Evolutionary conservation across 805 yeast genomes (phyloP).

Genomic region (Candida maris): DNA sequence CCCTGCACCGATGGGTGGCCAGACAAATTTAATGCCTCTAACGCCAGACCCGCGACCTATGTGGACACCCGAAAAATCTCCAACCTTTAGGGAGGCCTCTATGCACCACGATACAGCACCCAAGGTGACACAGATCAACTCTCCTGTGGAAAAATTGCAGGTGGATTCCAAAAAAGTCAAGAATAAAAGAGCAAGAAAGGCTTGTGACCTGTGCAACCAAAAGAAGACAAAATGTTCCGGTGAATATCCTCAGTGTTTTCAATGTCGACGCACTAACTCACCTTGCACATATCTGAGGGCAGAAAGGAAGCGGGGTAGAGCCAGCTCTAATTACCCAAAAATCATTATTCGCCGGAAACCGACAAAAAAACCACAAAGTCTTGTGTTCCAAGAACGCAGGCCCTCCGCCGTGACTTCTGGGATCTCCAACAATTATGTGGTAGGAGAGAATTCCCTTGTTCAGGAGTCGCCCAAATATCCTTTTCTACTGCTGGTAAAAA

Average conservation of each 20-base stretch:
- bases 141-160: no score
- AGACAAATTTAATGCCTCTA: no score
- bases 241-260: constrained; percentile 37
- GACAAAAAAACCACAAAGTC: constrained; percentile 14
- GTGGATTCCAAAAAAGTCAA: constrained; percentile 9
- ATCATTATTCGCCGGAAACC: constrained; percentile 24
- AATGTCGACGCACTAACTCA: constrained; percentile 33
- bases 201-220: constrained; percentile 47
- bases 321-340: constrained; percentile 40
- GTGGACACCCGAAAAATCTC: no score
- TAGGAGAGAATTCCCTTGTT: no score
- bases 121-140: no score
- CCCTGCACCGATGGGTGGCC: no score
- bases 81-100: no score
- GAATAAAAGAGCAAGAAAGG: constrained; percentile 30
- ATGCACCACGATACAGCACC: no score
- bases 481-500: constrained; percentile 7
- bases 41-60: no score
- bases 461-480: constrained; percentile 6
- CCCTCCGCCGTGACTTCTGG: no score
- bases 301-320: constrained; percentile 46
- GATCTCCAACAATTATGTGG: no score
- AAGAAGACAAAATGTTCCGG: constrained; percentile 49
- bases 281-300: constrained; percentile 40
- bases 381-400: neutral